Evolutionary conservation across 208 protist species (phyloP).

Genomic region (Trypanosoma melophagium): DNA sequence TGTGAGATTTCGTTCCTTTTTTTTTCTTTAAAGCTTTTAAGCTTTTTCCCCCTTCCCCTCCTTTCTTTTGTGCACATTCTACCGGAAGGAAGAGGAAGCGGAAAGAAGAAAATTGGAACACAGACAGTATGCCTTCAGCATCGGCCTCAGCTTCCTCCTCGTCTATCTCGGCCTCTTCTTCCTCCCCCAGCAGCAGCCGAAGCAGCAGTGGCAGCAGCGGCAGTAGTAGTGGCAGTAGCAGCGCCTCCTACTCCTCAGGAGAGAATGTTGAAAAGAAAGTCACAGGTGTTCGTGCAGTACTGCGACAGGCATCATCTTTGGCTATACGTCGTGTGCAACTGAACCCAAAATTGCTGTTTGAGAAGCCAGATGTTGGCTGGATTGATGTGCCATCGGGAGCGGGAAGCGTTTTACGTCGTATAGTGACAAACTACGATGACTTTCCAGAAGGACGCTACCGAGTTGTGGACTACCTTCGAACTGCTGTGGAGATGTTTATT

Average conservation of each 20-base stretch:
- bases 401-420: conserved; percentile 29
- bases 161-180: neutral
- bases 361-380: conserved; percentile 66
- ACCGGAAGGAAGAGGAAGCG: neutral
- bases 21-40: too few species aligned
- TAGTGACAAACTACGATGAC: conserved; percentile 44
- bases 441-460: conserved; percentile 75
- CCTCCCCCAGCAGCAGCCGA: conserved; percentile 23
- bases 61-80: neutral
- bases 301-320: neutral
- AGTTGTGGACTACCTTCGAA: conserved; percentile 76
- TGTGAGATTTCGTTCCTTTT: too few species aligned
- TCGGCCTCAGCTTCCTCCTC: conserved; percentile 9
- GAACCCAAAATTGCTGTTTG: conserved; percentile 70
- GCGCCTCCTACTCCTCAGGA: neutral
- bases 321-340: conserved; percentile 31
- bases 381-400: conserved; percentile 53
- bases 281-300: neutral
- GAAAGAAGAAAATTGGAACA: neutral
- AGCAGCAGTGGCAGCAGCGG: conserved; percentile 25
- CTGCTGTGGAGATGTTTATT: conserved; percentile 81
- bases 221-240: conserved; percentile 13
- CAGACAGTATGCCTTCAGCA: conserved; percentile 11
- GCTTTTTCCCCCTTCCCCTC: too few species aligned
- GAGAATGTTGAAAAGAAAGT: neutral